Evolutionary conservation across 2,329 filamentous ascomycete species (phyloP).

Genomic region (Trichoderma sp.): DNA sequence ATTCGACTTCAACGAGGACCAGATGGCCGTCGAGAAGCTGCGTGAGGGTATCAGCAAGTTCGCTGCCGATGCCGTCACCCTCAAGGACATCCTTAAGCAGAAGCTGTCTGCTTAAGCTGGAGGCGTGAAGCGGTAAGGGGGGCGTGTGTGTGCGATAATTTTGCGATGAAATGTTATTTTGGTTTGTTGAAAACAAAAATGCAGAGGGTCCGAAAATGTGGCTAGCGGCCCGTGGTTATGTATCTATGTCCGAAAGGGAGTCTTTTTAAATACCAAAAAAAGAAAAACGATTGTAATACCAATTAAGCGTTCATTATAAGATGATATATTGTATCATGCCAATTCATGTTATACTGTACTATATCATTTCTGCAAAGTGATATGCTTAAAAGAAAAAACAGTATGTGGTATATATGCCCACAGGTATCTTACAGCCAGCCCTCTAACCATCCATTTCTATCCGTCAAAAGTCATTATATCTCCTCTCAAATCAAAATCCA

Average conservation of each 20-base stretch:
- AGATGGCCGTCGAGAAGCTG: conserved; percentile 99
- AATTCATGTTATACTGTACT: neutral
- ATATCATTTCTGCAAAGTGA: neutral
- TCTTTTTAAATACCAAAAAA: neutral
- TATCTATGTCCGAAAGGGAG: neutral
- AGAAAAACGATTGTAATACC: neutral
- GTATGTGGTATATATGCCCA: neutral
- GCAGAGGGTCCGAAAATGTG: conserved; percentile 16
- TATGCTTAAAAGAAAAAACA: neutral
- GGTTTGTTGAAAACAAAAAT: conserved; percentile 6
- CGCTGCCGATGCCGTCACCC: conserved; percentile 87
- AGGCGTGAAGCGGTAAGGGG: neutral
- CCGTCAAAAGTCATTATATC: neutral
- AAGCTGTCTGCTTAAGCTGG: conserved; percentile 62
- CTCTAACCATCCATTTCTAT: neutral
- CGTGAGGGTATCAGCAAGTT: conserved; percentile 99
- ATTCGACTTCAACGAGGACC: conserved; percentile 99
- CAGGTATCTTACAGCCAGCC: neutral
- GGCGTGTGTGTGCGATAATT: neutral
- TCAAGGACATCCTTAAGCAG: conserved; percentile 86
- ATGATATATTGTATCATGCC: neutral
- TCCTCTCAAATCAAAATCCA: neutral
- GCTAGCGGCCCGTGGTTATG: conserved; percentile 5
- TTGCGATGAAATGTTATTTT: neutral
- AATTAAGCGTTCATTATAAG: neutral